Evolutionary conservation across 306 rosid species (phyloP).

Genomic region (Ochetophila trinervis): DNA sequence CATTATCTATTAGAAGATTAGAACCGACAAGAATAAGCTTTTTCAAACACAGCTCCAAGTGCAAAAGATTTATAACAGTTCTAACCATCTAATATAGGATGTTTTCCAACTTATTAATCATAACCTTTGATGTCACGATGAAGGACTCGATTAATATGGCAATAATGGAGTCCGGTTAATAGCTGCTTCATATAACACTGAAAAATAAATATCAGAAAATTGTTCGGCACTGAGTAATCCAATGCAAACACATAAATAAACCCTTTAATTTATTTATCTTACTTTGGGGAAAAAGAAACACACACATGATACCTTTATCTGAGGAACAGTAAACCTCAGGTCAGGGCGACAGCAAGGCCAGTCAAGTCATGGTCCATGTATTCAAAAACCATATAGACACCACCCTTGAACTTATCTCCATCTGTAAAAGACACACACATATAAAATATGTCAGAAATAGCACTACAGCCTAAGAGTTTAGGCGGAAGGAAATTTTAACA

Average conservation of each 20-base stretch:
- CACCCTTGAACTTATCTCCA: conserved; percentile 58
- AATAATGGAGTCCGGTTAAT: conserved; percentile 65
- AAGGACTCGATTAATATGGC: conserved; percentile 67
- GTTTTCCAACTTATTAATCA: conserved; percentile 3
- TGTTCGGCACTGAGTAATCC: not conserved
- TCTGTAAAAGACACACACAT: conserved; percentile 38
- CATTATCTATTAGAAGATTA: conserved; percentile 70
- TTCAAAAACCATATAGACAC: conserved; percentile 75
- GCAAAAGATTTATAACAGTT: conserved; percentile 13
- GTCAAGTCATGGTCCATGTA: conserved; percentile 82
- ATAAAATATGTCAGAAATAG: not conserved
- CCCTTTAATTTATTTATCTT: not conserved
- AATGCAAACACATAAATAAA: not conserved
- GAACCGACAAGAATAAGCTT: conserved; percentile 48
- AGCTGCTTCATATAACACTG: conserved; percentile 76
- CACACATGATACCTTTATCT: conserved; percentile 46
- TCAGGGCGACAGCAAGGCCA: conserved; percentile 72
- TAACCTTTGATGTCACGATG: conserved; percentile 78
- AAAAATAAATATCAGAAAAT: conserved; percentile 11
- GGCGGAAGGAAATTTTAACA: not conserved
- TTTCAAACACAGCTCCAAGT: conserved; percentile 2
- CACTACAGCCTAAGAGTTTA: not conserved
- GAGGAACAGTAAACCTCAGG: conserved; percentile 67
- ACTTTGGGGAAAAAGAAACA: not conserved
- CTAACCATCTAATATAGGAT: not conserved